Percentiles rank a stretch among this genome's conserved stretches.
Evolutionary conservation across 345 rosid species (phyloP).

Genomic region (Lenwebbia sp.): DNA sequence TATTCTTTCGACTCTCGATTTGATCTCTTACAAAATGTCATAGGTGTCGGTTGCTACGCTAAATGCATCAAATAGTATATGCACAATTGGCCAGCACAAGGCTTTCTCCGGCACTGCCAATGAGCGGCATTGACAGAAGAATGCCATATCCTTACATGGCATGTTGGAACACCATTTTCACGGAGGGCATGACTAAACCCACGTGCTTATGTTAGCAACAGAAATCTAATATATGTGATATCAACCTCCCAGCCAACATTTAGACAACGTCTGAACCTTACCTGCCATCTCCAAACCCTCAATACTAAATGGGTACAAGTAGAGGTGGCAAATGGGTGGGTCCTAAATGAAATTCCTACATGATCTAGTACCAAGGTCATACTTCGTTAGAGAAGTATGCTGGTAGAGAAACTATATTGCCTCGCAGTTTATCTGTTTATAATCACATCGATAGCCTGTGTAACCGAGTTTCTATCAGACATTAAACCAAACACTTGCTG

Average conservation of each 20-base stretch:
- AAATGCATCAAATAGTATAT: not conserved
- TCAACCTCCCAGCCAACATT: not conserved
- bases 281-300: not conserved
- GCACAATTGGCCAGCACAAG: not conserved
- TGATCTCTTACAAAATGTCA: not conserved
- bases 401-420: not conserved
- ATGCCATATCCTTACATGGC: not conserved
- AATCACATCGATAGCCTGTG: not conserved
- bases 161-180: not conserved
- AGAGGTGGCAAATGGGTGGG: not conserved
- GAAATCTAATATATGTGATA: not conserved
- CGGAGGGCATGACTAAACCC: not conserved
- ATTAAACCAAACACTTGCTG: not conserved
- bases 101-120: not conserved
- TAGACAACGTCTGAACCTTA: not conserved
- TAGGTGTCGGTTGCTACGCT: not conserved
- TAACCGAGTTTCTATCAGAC: not conserved
- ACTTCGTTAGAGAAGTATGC: not conserved
- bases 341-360: not conserved
- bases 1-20: not conserved
- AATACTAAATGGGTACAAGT: not conserved
- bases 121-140: accelerated
- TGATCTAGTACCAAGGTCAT: not conserved
- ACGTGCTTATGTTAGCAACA: not conserved
- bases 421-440: not conserved